A percentile compares a stretch with the other conserved stretches of the same genome.
Evolutionary conservation across 495 filamentous ascomycete genomes (phyloP).

Genomic region (Tuber melanosporum): DNA sequence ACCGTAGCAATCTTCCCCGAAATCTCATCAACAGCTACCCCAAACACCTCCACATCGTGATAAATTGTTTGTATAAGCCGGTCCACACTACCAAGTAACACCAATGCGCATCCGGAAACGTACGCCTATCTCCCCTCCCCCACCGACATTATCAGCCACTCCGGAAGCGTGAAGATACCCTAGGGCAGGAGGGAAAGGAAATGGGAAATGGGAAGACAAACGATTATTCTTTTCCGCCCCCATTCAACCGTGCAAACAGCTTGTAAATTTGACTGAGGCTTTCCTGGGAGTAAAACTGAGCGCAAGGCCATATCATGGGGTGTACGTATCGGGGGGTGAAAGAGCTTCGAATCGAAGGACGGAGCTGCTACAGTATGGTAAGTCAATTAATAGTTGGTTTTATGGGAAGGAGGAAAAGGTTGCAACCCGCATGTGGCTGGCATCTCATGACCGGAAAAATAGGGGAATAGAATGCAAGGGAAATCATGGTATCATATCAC

Average conservation of each 20-base stretch:
- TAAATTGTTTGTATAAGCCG: constrained; percentile 84
- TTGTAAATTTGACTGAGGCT: constrained; percentile 82
- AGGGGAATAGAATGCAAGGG: background rate
- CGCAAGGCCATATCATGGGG: constrained; percentile 1
- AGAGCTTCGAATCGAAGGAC: constrained; percentile 4
- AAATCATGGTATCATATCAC: background rate
- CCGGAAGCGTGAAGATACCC: background rate
- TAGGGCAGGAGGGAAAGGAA: background rate
- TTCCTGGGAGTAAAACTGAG: constrained; percentile 66
- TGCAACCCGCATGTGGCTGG: background rate
- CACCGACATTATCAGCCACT: constrained; percentile 13
- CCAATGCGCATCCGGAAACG: constrained; percentile 78
- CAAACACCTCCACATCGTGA: constrained; percentile 67
- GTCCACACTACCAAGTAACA: constrained; percentile 69
- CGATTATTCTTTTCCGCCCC: constrained; percentile 72
- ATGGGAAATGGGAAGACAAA: constrained; percentile 45
- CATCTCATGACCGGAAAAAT: background rate
- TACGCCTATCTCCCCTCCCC: constrained; percentile 56
- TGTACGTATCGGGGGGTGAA: background rate
- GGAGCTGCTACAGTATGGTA: background rate
- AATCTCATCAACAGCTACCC: constrained; percentile 68
- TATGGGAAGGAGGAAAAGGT: background rate
- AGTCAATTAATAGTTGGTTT: background rate
- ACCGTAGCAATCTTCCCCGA: constrained; percentile 80
- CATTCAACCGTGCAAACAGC: constrained; percentile 80